A percentile compares a stretch with the other conserved stretches of the same genome.
These are phyloP conservation scores for Canna indica DNA, from an alignment of 176 grass and related monocot genomes.

Conservation along the genomic window DNA sequence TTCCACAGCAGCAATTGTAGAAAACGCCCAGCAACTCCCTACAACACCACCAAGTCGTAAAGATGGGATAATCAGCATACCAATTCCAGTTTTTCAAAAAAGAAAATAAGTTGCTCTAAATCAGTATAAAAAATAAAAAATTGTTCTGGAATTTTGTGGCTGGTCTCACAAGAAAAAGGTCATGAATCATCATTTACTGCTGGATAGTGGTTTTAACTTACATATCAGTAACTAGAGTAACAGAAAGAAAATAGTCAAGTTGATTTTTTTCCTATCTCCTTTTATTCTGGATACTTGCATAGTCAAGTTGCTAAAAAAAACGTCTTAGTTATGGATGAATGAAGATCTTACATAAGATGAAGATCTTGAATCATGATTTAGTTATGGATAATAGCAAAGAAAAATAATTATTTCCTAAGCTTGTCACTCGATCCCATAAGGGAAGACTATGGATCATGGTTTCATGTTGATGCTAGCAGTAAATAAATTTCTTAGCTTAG, in stretches of 20 bases:
- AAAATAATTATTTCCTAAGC: no score
- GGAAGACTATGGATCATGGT: no score
- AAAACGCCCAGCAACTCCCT: constrained; percentile 49
- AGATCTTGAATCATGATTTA: no score
- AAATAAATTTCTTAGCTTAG: background rate
- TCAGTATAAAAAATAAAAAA: background rate
- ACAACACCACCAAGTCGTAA: background rate
- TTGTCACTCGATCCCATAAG: background rate
- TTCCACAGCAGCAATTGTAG: constrained; percentile 41
- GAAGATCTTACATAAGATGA: no score
- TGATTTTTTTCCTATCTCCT: no score
- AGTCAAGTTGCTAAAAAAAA: no score
- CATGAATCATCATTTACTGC: background rate
- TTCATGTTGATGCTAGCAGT: background rate
- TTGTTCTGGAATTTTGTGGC: background rate
- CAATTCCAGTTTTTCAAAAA: no score
- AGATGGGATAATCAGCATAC: background rate
- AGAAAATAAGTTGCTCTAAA: background rate
- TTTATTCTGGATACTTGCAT: no score
- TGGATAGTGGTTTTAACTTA: no score
- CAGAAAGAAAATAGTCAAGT: no score
- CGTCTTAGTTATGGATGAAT: no score
- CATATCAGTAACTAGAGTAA: no score
- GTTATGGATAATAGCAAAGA: background rate
- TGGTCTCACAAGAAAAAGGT: background rate